Evolutionary conservation across 768 basidiomycete genomes (phyloP), one percentile per base, ranked within the genome.

Genomic region (Ramaria sp.): DNA sequence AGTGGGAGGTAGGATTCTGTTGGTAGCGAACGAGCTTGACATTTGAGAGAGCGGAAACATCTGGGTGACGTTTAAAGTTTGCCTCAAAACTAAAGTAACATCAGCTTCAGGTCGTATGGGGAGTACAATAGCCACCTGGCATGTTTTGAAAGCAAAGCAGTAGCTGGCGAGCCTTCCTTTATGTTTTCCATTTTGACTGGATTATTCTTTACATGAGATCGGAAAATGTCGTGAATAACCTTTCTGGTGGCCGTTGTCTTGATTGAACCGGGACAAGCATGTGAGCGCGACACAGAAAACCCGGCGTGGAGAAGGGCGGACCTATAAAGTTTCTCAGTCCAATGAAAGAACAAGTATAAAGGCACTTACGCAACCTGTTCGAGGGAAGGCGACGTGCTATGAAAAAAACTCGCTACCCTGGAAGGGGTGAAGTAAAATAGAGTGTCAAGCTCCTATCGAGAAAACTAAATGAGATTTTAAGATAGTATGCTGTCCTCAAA

Each of bases 361-460:
- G 15, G 20, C 12, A 75, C 87, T 66, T 64, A 93, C 88, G 82
- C 82, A 24, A 88, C 72, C 30, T 87, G 81, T 36, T 79, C 77
- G 30, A 94, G 68, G 1, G 88, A 73, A 0, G 93, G 93, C 18
- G 82, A 86, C 24, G 72, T 71, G 59, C 83, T 86, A 59, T 92
- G 89, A 70, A 96, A 95, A 57, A 78, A 75, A 54, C 89, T 81
- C 0, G 92, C 78, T 8, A 97, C 67, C 61, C 76, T 84, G 5
- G 78, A 73, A 1, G 93, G 90, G 1, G 89, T 90, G 66, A 95
- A 95, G 68, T 87, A 97, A 67, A 97, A 94, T 0, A 84, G 85
- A 7, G 69, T 67, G 25, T 78, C 68, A 12, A 91, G 68, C 70
- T 95, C 91, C 90, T 95, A 55, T 13, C 48, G 1, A 18, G 4